Evolutionary conservation across 352 stramenopile species (phyloP).

Genomic region (Phytopythium kandeliae): DNA sequence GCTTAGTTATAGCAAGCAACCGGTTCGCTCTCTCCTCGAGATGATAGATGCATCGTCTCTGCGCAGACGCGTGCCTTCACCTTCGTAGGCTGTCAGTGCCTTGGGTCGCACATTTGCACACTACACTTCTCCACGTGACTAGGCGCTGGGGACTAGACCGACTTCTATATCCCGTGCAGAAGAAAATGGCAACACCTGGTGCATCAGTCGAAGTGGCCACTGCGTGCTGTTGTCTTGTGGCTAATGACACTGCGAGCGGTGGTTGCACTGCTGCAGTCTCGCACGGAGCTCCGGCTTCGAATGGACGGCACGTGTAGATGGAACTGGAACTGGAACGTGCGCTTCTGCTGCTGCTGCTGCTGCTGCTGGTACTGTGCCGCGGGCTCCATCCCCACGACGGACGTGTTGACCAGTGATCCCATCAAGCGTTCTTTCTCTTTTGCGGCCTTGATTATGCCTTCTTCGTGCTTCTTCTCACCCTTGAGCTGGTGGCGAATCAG

Average conservation of each 20-base stretch:
- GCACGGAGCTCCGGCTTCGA: constrained; percentile 12
- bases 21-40: too few relatives aligned
- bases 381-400: constrained; percentile 11
- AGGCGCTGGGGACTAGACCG: neutral
- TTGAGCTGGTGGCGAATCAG: constrained; percentile 31
- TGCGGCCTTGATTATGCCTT: constrained; percentile 6
- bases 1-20: too few relatives aligned
- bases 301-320: constrained; percentile 18
- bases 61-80: too few relatives aligned
- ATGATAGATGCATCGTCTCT: too few relatives aligned
- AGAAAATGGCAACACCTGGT: neutral
- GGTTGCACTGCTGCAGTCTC: constrained; percentile 15
- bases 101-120: too few relatives aligned
- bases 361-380: neutral
- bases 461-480: constrained; percentile 17
- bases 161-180: neutral
- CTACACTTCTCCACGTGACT: too few relatives aligned
- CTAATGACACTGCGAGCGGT: constrained; percentile 7
- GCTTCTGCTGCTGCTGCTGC: neutral
- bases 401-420: constrained; percentile 8
- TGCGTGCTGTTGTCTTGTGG: constrained; percentile 4
- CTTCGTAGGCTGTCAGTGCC: too few relatives aligned
- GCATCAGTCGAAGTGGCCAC: neutral
- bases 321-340: constrained; percentile 12
- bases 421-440: constrained; percentile 17